Evolutionary conservation across 2,329 filamentous ascomycete species (phyloP), one percentile per base, ranked within the genome.

Genomic region (Knufia petricola): DNA sequence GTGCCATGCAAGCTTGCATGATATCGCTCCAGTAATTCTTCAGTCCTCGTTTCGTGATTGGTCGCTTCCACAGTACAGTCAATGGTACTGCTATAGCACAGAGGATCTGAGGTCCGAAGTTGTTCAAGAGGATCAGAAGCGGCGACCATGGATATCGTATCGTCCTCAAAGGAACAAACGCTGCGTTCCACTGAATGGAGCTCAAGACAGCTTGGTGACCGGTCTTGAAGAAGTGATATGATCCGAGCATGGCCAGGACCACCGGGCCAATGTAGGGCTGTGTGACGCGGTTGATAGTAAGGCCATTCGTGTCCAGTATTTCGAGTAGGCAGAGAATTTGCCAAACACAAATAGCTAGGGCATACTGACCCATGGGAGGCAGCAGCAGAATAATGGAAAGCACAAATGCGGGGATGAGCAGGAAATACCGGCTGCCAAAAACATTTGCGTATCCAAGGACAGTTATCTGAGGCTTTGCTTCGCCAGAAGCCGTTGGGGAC

Each of bases 201-300:
- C 82, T 78, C 20, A 95, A 76, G 0, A 82, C 84, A 10, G 90
- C 90, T 67, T 96, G 90, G 66, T 98, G 92, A 52, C 92, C 92
- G 0, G 92, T 98, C 63, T 94, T 95, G 79, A 98, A 98, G 72
- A 82, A 98, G 71, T 95, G 83, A 67, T 90, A 94, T 60, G 85
- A 87, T 51, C 89, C 92, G 1, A 98, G 78, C n/a, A 96, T 69
- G 9, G 82, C 90, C 21, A 96, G 77, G 54, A 94, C 75, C 32
- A 92, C 72, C 17, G 92, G 89, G 0, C 88, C 90, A 58, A 96
- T 84, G 15, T 48, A 50, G 9, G 57, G 54, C 30, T 50, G 53
- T 15, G 37, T 41, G 9, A 45, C 38, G 12, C 49, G 48, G 38
- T 81, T 81, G 42, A 77, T 72, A 13, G 82, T 79, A 1, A 81